These are phyloP conservation scores for Pseudogymnoascus sp. DNA, from an alignment of 2,329 filamentous ascomycete species.

Conservation along the genomic window DNA sequence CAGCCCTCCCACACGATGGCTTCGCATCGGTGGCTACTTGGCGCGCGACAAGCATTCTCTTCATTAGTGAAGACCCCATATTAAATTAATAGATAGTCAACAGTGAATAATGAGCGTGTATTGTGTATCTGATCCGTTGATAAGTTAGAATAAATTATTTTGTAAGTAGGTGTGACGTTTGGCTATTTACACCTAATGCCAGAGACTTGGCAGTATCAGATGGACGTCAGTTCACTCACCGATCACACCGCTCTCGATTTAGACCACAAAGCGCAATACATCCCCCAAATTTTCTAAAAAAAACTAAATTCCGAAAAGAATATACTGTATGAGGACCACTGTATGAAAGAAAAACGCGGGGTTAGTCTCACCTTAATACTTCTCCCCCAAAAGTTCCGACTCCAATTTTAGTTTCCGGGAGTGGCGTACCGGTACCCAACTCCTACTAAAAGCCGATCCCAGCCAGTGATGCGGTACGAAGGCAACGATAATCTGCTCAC, in stretches of 20 bases:
- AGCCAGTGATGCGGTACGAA: neutral
- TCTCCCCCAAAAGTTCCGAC: neutral
- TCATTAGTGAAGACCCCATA: neutral
- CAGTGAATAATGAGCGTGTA: neutral
- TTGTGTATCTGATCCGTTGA: neutral
- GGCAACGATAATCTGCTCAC: neutral
- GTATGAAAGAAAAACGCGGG: neutral
- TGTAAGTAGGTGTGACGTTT: neutral
- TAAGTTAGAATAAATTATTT: slow-evolving; percentile 1
- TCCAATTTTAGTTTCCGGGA: neutral
- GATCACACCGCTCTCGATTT: neutral
- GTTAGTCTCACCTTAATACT: slow-evolving; percentile 1
- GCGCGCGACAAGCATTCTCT: neutral
- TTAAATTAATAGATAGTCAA: neutral
- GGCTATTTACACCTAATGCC: neutral
- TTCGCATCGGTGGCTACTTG: neutral
- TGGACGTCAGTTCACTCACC: neutral
- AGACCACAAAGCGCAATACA: neutral
- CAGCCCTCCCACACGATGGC: neutral
- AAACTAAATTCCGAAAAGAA: neutral
- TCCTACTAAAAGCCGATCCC: neutral
- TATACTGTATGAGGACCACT: neutral
- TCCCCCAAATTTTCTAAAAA: neutral
- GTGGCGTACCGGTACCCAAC: neutral
- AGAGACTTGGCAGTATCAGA: neutral